These are phyloP conservation scores for Didymella sp. DNA, from an alignment of 2,329 filamentous ascomycete species.

Conservation along the genomic window DNA sequence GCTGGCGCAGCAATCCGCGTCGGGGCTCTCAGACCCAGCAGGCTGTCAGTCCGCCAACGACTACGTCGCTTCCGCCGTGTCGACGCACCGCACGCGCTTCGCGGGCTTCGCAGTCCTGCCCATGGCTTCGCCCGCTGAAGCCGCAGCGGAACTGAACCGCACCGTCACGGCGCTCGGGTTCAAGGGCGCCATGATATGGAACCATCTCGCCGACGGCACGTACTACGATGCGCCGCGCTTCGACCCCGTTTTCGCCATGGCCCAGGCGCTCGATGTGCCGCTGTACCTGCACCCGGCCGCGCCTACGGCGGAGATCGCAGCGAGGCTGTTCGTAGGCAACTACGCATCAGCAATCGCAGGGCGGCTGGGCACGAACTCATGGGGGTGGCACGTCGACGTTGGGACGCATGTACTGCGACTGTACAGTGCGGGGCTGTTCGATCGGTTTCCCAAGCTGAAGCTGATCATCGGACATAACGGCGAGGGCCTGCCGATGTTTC, in stretches of 20 bases:
- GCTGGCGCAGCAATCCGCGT: slow-evolving; percentile 13
- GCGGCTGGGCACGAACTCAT: slow-evolving; percentile 50
- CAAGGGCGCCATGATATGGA: slow-evolving; percentile 54
- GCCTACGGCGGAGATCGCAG: slow-evolving; percentile 52
- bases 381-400: slow-evolving; percentile 65
- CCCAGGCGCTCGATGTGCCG: slow-evolving; percentile 43
- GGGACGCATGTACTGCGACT: slow-evolving; percentile 63
- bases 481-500: slow-evolving; percentile 58
- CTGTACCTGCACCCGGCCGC: slow-evolving; percentile 46
- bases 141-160: slow-evolving; percentile 47
- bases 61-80: no score
- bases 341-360: slow-evolving; percentile 9
- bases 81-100: slow-evolving; percentile 44
- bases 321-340: slow-evolving; percentile 14
- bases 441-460: slow-evolving; percentile 56
- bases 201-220: slow-evolving; percentile 43
- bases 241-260: slow-evolving; percentile 50
- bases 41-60: slow-evolving; percentile 39
- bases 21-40: slow-evolving; percentile 4
- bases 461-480: slow-evolving; percentile 58
- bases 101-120: slow-evolving; percentile 54
- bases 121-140: slow-evolving; percentile 45
- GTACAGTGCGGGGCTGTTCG: slow-evolving; percentile 59
- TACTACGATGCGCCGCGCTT: slow-evolving; percentile 58
- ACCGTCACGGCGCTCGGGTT: slow-evolving; percentile 53